These are phyloP conservation scores for Avicennia marina DNA, from an alignment of 257 asterid species.

Conservation along the genomic window DNA sequence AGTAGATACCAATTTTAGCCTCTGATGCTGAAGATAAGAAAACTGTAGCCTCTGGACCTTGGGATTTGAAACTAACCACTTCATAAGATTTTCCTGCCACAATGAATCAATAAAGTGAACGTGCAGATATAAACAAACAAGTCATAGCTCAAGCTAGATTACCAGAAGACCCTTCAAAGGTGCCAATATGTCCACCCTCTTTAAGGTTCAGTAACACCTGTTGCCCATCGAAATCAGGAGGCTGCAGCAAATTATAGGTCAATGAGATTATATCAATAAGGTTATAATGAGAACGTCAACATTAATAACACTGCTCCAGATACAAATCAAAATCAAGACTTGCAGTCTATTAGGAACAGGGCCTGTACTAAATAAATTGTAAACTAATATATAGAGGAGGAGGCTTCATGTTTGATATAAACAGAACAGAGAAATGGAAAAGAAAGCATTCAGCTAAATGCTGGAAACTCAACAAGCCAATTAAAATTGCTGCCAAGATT, in stretches of 20 bases:
- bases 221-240: slow-evolving; percentile 49
- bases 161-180: slow-evolving; percentile 49
- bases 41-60: slow-evolving; percentile 44
- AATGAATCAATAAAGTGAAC: slow-evolving; percentile 2
- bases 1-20: slow-evolving; percentile 48
- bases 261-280: neutral
- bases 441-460: no score
- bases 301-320: neutral
- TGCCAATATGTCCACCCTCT: slow-evolving; percentile 45
- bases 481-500: no score
- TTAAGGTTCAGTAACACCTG: slow-evolving; percentile 41
- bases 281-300: neutral
- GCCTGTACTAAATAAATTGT: no score
- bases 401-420: no score
- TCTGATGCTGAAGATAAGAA: slow-evolving; percentile 46
- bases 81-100: slow-evolving; percentile 60
- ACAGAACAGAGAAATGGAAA: no score
- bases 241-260: slow-evolving; percentile 29
- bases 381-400: no score
- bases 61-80: slow-evolving; percentile 40
- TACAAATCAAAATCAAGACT: no score
- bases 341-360: no score
- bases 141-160: slow-evolving; percentile 14
- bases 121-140: neutral
- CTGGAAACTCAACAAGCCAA: no score